These are phyloP conservation scores for Mortierella sp. DNA, from an alignment of 371 early-diverging fungal genomes.

Conservation along the genomic window DNA sequence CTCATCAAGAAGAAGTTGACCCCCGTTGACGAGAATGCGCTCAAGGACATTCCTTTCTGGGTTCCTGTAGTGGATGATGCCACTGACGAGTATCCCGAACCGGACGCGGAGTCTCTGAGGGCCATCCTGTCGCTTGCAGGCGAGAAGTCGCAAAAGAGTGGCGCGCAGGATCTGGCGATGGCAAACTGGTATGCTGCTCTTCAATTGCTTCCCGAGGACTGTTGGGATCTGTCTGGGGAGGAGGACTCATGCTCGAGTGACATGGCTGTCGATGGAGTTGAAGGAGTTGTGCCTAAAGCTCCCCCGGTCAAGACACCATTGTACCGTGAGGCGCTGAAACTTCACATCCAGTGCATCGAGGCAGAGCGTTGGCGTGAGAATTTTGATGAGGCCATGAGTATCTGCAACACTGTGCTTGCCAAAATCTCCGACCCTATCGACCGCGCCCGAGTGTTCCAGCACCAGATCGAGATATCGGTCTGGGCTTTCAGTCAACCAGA, in stretches of 20 bases:
- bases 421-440: constrained; percentile 29
- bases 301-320: constrained; percentile 9
- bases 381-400: constrained; percentile 28
- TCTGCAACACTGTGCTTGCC: constrained; percentile 19
- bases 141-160: constrained; percentile 48
- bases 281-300: background rate
- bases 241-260: constrained; percentile 1
- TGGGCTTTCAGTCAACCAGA: constrained; percentile 27
- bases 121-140: constrained; percentile 33
- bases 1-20: constrained; percentile 31
- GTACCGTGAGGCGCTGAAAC: constrained; percentile 26
- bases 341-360: constrained; percentile 34
- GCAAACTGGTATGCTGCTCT: constrained; percentile 38
- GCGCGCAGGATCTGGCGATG: constrained; percentile 42
- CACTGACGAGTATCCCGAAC: background rate
- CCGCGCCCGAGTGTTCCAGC: constrained; percentile 29
- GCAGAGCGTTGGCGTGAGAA: constrained; percentile 37
- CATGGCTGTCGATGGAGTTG: background rate
- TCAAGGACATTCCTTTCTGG: constrained; percentile 22
- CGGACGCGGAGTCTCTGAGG: constrained; percentile 27
- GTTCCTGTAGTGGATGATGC: constrained; percentile 20
- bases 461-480: constrained; percentile 35
- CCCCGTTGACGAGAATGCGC: background rate
- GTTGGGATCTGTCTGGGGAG: constrained; percentile 26
- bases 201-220: constrained; percentile 27